A percentile compares a stretch with the other conserved stretches of the same genome.
Evolutionary conservation across 164 flowering plant genomes (phyloP).

Genomic region (Tetracentron sinense): DNA sequence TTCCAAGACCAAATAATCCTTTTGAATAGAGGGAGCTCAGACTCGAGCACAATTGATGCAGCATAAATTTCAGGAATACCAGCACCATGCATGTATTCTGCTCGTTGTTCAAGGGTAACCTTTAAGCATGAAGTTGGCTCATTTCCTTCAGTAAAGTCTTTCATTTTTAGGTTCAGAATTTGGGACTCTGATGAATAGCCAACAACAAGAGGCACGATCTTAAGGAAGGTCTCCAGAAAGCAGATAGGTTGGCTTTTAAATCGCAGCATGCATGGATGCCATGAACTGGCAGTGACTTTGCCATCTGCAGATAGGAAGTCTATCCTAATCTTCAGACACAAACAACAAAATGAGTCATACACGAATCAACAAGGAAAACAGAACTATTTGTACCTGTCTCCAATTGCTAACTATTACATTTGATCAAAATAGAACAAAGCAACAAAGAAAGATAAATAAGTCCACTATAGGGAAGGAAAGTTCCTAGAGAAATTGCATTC

Average conservation of each 20-base stretch:
- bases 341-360: no score
- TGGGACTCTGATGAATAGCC: conserved; percentile 79
- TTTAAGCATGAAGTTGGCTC: conserved; percentile 63
- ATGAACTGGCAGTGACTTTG: conserved; percentile 43
- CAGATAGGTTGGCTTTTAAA: conserved; percentile 71
- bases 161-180: conserved; percentile 40
- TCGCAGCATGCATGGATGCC: conserved; percentile 66
- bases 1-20: conserved; percentile 76
- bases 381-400: no score
- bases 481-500: no score
- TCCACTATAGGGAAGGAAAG: no score
- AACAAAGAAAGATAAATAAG: no score
- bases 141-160: conserved; percentile 47
- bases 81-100: conserved; percentile 61
- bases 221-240: conserved; percentile 49
- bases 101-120: conserved; percentile 70
- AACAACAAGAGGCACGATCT: conserved; percentile 56
- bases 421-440: no score
- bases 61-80: conserved; percentile 82
- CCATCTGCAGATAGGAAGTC: conserved; percentile 61
- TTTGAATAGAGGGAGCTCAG: conserved; percentile 67
- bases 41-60: conserved; percentile 54
- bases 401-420: no score
- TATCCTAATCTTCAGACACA: conserved; percentile 57
- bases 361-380: no score